A percentile compares a stretch with the other conserved stretches of the same genome.
Conservation (phyloP, 305 asterid genomes). For the Fraxinus baroniana region DNA sequence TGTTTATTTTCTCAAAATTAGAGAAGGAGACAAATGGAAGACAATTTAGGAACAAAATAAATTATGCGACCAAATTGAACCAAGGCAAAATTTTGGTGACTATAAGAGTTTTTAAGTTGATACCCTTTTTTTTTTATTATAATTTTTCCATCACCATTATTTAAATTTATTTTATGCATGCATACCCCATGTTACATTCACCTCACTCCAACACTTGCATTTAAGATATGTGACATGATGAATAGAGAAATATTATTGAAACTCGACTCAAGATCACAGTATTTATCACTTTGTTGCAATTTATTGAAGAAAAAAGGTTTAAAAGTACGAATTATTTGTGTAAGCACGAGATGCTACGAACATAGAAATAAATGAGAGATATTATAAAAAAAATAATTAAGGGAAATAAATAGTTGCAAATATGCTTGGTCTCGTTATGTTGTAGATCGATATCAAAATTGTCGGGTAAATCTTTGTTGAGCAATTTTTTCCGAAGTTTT, state of each 20-base stretch:
- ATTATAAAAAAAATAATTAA: too few species aligned
- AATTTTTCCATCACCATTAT: too few species aligned
- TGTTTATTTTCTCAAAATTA: too few species aligned
- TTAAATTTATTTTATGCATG: not conserved
- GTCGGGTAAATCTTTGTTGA: not conserved
- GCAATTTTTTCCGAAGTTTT: not conserved
- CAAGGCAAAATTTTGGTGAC: not conserved
- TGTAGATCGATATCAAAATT: not conserved
- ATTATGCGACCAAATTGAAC: not conserved
- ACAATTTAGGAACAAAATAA: not conserved
- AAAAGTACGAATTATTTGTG: not conserved
- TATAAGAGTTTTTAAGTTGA: not conserved
- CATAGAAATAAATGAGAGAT: not conserved
- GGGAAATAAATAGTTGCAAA: not conserved
- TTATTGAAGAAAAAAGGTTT: not conserved
- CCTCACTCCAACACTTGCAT: not conserved
- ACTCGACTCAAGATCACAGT: not conserved
- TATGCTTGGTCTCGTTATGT: not conserved
- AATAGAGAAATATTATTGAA: not conserved
- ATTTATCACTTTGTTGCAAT: not conserved
- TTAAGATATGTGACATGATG: not conserved
- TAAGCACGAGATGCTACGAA: not conserved
- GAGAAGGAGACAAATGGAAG: not conserved
- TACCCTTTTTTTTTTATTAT: too few species aligned
- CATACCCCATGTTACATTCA: not conserved